These are phyloP conservation scores for Physaria fendleri DNA, from an alignment of 345 rosid genomes.

Conservation along the genomic window DNA sequence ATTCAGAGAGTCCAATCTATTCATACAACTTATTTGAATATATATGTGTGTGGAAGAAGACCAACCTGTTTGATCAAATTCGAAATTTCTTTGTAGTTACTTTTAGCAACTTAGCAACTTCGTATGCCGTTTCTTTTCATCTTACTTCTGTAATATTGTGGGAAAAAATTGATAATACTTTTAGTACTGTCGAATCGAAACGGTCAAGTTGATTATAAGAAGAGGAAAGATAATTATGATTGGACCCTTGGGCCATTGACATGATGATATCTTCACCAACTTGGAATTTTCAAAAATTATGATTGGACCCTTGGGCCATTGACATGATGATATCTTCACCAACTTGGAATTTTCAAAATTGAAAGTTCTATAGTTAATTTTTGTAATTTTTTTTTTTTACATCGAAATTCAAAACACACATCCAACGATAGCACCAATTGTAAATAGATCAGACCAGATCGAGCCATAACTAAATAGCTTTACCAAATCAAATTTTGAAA, in stretches of 20 bases:
- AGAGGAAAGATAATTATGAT: slow-evolving; percentile 18
- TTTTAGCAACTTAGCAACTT: slow-evolving; percentile 18
- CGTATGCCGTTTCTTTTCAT: slow-evolving; percentile 16
- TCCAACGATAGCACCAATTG: background rate
- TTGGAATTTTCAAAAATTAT: slow-evolving; percentile 23
- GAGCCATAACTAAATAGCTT: background rate
- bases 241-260: slow-evolving; percentile 25
- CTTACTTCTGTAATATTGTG: background rate
- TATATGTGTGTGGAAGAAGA: slow-evolving; percentile 18
- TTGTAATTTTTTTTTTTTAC: background rate
- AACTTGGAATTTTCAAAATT: slow-evolving; percentile 26
- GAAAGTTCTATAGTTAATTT: background rate
- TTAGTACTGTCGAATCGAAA: slow-evolving; percentile 17
- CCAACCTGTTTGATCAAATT: background rate
- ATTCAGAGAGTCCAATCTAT: slow-evolving; percentile 14
- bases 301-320: slow-evolving; percentile 25
- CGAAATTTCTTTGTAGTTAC: slow-evolving; percentile 4
- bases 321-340: slow-evolving; percentile 19
- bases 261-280: slow-evolving; percentile 17
- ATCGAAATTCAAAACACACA: background rate
- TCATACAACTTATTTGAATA: slow-evolving; percentile 18
- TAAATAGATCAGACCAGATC: background rate
- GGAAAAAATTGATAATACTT: slow-evolving; percentile 10
- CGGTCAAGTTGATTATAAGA: slow-evolving; percentile 29
- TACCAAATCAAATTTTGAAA: background rate